Evolutionary conservation across 345 rosid genomes (phyloP).

Genomic region (Citrus mangshanensis): DNA sequence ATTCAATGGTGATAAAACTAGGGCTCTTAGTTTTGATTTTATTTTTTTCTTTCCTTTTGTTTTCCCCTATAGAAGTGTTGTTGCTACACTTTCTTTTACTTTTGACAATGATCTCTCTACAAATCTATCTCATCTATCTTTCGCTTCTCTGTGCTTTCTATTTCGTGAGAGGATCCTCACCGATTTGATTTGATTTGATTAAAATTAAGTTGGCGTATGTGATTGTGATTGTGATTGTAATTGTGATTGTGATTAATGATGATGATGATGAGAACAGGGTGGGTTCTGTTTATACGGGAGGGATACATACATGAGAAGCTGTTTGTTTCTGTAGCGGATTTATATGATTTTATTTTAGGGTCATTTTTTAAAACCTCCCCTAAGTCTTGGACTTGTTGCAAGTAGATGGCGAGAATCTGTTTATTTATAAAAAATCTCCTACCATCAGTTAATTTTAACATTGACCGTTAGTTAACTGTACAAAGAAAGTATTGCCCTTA

Average conservation of each 20-base stretch:
- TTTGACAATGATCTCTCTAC: neutral
- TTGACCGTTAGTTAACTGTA: too few relatives aligned
- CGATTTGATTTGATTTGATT: neutral
- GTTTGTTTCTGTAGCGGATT: neutral
- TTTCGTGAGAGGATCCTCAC: neutral
- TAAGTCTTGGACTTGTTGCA: too few relatives aligned
- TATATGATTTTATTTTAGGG: neutral
- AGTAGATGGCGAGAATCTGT: too few relatives aligned
- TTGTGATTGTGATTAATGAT: too few relatives aligned
- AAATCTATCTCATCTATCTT: too few relatives aligned
- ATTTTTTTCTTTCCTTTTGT: too few relatives aligned
- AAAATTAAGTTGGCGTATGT: neutral
- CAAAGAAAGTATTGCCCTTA: too few relatives aligned
- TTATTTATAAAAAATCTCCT: too few relatives aligned
- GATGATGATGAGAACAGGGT: neutral
- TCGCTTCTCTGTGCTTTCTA: neutral
- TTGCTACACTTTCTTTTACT: neutral
- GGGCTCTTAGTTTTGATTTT: conserved; percentile 7
- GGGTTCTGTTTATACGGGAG: neutral
- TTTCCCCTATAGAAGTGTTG: too few relatives aligned
- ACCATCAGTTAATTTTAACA: too few relatives aligned
- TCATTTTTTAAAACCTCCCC: too few relatives aligned
- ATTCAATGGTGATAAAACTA: conserved; percentile 9
- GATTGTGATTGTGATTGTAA: neutral
- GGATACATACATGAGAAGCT: neutral